Conservation (phyloP, 176 grass and related monocot species). For the Raddia guianensis region DNA sequence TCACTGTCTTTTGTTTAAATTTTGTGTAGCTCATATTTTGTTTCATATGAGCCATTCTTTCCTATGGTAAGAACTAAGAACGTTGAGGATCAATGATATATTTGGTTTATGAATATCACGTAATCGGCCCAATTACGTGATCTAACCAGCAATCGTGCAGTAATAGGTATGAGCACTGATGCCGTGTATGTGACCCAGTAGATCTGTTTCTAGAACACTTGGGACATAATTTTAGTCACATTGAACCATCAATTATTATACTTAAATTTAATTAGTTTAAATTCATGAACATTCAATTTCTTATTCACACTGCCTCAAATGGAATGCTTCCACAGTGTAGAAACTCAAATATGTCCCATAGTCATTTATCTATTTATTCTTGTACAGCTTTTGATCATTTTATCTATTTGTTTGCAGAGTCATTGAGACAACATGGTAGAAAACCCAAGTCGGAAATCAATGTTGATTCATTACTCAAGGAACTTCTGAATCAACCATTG, state of each 20-base stretch:
- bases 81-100: not conserved
- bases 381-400: conserved; percentile 19
- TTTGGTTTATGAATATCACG: conserved; percentile 3
- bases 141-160: not conserved
- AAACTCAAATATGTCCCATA: not conserved
- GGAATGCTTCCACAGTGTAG: not conserved
- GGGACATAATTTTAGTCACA: not conserved
- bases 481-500: conserved; percentile 70
- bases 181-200: not conserved
- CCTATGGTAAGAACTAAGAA: conserved; percentile 18
- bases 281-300: not conserved
- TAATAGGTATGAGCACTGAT: not conserved
- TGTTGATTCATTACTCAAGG: conserved; percentile 64
- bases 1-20: conserved; percentile 33
- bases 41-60: conserved; percentile 22
- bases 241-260: conserved; percentile 19
- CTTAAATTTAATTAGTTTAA: conserved; percentile 21
- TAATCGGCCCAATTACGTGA: accelerated
- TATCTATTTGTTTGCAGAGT: conserved; percentile 55
- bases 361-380: conserved; percentile 26
- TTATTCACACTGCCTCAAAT: not conserved
- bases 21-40: conserved; percentile 9
- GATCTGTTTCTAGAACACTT: not conserved
- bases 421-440: conserved; percentile 36
- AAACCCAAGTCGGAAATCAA: conserved; percentile 56